These are phyloP conservation scores for Nannochloropsis oceanica DNA, from an alignment of 108 stramenopile species.

Conservation along the genomic window DNA sequence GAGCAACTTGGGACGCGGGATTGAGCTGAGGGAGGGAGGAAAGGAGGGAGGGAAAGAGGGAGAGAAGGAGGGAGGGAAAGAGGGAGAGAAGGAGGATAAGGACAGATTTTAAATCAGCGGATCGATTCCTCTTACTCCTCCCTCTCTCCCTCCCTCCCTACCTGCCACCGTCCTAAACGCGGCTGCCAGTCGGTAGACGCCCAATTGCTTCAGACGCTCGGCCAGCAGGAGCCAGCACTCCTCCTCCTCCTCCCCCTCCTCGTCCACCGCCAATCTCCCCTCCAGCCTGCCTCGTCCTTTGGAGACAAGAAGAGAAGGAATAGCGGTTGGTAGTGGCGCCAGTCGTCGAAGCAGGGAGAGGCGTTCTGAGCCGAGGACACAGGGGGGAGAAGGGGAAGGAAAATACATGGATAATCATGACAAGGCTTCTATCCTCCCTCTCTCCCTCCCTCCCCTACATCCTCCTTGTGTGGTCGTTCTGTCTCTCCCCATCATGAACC, in stretches of 20 bases:
- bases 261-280: neutral
- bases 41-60: neutral
- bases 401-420: too few relatives aligned
- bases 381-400: neutral
- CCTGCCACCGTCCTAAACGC: neutral
- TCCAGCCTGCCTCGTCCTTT: neutral
- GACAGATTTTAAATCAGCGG: neutral
- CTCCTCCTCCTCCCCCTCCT: neutral
- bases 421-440: too few relatives aligned
- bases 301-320: neutral
- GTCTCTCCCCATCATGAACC: too few relatives aligned
- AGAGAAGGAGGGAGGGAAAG: neutral
- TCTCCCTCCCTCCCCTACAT: too few relatives aligned
- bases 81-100: neutral
- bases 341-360: neutral
- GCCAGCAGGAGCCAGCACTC: neutral
- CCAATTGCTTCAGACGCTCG: neutral
- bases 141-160: neutral
- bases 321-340: neutral
- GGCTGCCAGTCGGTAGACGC: neutral
- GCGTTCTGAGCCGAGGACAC: neutral
- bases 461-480: too few relatives aligned
- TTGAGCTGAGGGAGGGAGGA: neutral
- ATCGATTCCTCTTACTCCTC: neutral
- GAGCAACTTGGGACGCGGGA: too few relatives aligned